Conservation (phyloP, 768 basidiomycete genomes). For the Leccinum variicolor region DNA sequence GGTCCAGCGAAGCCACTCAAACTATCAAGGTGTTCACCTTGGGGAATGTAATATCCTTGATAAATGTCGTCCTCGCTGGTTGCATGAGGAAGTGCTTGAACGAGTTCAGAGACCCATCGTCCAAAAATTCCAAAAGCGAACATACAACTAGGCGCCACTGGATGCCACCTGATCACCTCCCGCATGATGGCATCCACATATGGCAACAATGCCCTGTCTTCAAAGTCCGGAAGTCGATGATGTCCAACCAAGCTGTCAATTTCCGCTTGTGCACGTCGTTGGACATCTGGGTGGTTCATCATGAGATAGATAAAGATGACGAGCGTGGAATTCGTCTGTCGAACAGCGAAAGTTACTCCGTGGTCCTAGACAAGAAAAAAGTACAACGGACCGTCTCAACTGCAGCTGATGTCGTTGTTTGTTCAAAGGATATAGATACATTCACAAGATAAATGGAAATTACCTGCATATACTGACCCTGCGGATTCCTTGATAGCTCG, state of each 20-base stretch:
- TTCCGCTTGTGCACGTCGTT: neutral
- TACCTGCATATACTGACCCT: constrained; percentile 18
- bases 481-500: neutral
- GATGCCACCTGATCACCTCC: neutral
- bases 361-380: neutral
- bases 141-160: neutral
- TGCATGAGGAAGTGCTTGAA: neutral
- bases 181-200: neutral
- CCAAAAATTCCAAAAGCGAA: neutral
- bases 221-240: neutral
- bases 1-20: neutral
- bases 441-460: neutral
- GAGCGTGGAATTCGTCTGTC: neutral
- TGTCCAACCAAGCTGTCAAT: neutral
- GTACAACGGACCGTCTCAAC: neutral
- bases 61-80: neutral
- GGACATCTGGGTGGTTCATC: neutral
- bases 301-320: neutral
- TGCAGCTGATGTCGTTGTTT: neutral
- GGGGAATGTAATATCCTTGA: neutral
- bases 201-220: neutral
- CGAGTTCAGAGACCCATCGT: neutral
- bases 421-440: neutral
- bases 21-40: neutral
- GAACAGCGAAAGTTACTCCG: neutral